Evolutionary conservation across 169 alveolate genomes (phyloP).

Genomic region (Eimeria tenella): DNA sequence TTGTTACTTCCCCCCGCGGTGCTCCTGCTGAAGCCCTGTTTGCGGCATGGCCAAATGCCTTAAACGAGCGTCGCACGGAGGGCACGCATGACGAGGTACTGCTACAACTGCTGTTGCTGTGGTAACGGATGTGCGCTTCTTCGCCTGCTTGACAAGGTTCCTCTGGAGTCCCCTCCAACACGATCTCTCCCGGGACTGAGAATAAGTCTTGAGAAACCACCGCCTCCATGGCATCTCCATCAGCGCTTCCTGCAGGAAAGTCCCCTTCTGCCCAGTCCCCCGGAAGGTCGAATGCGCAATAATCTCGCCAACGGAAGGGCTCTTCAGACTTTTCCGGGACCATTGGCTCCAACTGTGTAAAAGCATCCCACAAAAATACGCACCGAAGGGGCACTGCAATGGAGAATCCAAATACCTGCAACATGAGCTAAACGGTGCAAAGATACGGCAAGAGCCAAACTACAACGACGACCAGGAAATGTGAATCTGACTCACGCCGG

Average conservation of each 20-base stretch:
- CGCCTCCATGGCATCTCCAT: background rate
- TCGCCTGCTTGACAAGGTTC: background rate
- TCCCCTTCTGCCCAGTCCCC: background rate
- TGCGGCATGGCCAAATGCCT: slow-evolving; percentile 14
- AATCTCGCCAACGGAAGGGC: slow-evolving; percentile 53
- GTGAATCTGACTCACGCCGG: slow-evolving; percentile 40
- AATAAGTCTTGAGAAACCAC: background rate
- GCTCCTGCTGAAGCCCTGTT: background rate
- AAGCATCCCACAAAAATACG: background rate
- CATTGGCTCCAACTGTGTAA: slow-evolving; percentile 45
- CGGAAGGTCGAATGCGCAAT: slow-evolving; percentile 56
- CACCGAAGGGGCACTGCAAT: no score
- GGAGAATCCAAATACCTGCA: no score
- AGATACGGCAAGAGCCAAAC: background rate
- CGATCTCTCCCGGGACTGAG: background rate
- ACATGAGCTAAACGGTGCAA: no score
- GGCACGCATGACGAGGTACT: slow-evolving; percentile 16
- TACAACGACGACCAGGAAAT: background rate
- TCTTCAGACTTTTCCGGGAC: slow-evolving; percentile 56
- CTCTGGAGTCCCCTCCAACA: slow-evolving; percentile 23
- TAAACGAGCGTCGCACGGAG: slow-evolving; percentile 32
- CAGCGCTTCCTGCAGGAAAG: background rate
- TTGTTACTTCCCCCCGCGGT: background rate
- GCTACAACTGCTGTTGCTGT: slow-evolving; percentile 34
- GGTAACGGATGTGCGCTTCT: background rate